phyloP scores from a whole-genome alignment of 2,329 filamentous ascomycete species.

The Calonectria honghensis region DNA sequence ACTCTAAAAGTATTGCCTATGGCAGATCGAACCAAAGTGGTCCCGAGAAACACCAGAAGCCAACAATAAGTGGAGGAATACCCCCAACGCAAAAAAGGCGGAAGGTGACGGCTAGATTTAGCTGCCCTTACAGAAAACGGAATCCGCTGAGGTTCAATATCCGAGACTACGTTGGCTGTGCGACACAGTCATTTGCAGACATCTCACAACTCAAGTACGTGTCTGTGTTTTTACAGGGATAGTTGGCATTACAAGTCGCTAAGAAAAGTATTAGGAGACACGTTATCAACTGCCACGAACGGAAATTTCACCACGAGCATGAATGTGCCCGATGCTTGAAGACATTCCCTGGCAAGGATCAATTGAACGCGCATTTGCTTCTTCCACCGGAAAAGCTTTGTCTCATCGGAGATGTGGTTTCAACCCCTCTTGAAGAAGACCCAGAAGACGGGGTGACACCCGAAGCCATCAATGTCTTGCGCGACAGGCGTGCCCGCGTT shows the following conservation, averaged over 20 bases:
- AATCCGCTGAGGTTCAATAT: not conserved
- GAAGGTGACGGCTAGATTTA: not conserved
- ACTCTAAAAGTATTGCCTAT: not conserved
- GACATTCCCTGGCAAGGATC: not conserved
- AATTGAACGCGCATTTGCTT: not conserved
- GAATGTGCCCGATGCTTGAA: not conserved
- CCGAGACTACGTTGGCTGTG: not conserved
- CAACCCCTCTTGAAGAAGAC: not conserved
- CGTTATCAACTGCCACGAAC: not conserved
- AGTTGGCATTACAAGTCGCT: too few species aligned
- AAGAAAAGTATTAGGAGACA: not conserved
- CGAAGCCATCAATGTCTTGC: not conserved
- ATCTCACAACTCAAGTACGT: not conserved
- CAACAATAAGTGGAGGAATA: not conserved
- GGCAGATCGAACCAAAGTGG: not conserved
- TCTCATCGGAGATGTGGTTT: not conserved
- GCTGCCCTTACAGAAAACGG: slow-evolving; percentile 9
- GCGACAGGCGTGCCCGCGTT: not conserved
- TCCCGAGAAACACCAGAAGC: not conserved
- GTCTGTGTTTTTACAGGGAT: not conserved
- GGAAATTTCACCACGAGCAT: not conserved
- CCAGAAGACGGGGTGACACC: not conserved
- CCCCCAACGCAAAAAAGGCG: not conserved
- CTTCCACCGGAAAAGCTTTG: not conserved
- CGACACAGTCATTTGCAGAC: not conserved